Conservation (phyloP, 805 yeast species). For the Candida jianshihensis region DNA sequence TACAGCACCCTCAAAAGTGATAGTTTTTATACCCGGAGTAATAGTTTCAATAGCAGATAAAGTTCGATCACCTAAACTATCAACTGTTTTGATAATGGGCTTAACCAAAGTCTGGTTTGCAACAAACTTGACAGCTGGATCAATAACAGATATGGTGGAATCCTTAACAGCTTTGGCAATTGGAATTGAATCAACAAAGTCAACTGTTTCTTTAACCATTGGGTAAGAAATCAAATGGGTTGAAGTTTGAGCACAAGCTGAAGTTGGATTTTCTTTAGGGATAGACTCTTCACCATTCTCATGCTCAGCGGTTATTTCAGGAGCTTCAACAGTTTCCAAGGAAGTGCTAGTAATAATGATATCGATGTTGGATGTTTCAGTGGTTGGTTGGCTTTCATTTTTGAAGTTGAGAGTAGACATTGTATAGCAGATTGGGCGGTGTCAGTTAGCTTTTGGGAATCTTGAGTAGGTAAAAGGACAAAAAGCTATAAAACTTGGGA, state of each 20-base stretch:
- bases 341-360: not conserved
- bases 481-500: not conserved
- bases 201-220: conserved; percentile 35
- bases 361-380: not conserved
- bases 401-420: conserved; percentile 8
- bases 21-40: conserved; percentile 53
- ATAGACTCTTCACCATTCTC: not conserved
- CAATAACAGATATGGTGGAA: conserved; percentile 25
- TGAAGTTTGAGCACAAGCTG: conserved; percentile 6
- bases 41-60: conserved; percentile 49
- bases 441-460: not conserved
- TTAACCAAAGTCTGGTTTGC: conserved; percentile 29
- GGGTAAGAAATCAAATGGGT: conserved; percentile 43
- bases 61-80: conserved; percentile 48
- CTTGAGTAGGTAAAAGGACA: too few relatives aligned
- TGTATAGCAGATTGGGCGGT: not conserved
- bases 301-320: not conserved
- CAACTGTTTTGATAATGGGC: conserved; percentile 40
- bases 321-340: not conserved
- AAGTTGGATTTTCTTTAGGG: not conserved
- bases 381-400: not conserved
- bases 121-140: conserved; percentile 23
- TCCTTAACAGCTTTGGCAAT: conserved; percentile 29
- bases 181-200: conserved; percentile 28
- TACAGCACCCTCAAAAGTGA: conserved; percentile 41